Evolutionary conservation across 106 monocot species (phyloP).

Genomic region (Alisma plantagoaquatica): DNA sequence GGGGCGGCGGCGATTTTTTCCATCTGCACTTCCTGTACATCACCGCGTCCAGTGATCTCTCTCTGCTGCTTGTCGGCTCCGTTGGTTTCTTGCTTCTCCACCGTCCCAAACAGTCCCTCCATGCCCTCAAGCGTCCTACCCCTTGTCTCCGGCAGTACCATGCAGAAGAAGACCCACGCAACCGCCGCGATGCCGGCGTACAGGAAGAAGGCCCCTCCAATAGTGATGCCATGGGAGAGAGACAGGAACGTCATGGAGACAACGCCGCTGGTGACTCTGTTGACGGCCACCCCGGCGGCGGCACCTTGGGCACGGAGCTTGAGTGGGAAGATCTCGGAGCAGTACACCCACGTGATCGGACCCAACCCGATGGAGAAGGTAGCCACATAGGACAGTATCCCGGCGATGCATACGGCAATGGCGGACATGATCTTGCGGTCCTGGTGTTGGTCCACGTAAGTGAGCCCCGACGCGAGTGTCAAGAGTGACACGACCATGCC

Average conservation of each 20-base stretch:
- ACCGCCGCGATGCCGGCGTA: conserved; percentile 18
- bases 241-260: conserved; percentile 39
- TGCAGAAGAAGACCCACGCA: no score
- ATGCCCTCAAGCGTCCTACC: no score
- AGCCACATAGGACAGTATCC: conserved; percentile 21
- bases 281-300: conserved; percentile 23
- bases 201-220: conserved; percentile 17
- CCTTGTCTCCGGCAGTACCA: no score
- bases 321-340: conserved; percentile 34
- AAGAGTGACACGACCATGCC: conserved; percentile 28
- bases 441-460: conserved; percentile 1
- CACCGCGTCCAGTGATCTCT: no score
- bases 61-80: no score
- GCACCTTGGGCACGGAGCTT: conserved; percentile 30
- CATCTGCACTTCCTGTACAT: no score
- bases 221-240: conserved; percentile 18
- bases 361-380: conserved; percentile 36
- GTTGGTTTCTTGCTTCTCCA: no score
- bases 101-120: no score
- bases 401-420: background rate
- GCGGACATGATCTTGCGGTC: no score
- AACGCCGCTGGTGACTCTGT: conserved; percentile 29
- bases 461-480: conserved; percentile 8
- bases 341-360: conserved; percentile 32
- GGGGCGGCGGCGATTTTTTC: no score